A percentile compares a stretch with the other conserved stretches of the same genome.
phyloP scores from a whole-genome alignment of 2,329 filamentous ascomycete species.

The Trichophaea hybrida region DNA sequence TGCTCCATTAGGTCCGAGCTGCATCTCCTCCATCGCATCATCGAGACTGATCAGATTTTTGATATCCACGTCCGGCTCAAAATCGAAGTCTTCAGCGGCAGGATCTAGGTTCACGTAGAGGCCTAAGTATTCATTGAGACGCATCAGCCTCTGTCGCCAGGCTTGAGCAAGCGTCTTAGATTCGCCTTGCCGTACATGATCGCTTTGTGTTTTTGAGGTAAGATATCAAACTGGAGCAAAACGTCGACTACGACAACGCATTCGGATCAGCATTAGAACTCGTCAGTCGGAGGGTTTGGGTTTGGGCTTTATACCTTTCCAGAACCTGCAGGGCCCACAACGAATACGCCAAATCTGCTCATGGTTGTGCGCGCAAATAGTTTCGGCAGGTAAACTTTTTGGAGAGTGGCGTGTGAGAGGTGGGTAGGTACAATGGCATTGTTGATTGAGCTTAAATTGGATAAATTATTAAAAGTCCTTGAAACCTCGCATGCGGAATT shows the following conservation, averaged over 20 bases:
- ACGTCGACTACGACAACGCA: conserved; percentile 53
- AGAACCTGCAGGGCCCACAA: conserved; percentile 91
- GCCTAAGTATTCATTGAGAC: conserved; percentile 10
- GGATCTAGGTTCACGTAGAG: conserved; percentile 97
- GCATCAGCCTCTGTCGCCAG: neutral
- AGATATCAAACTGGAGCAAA: conserved; percentile 84
- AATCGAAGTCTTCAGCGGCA: conserved; percentile 81
- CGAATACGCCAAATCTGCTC: conserved; percentile 88
- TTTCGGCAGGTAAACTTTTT: neutral
- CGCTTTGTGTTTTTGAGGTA: conserved; percentile 55
- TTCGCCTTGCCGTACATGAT: conserved; percentile 21
- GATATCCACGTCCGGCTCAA: conserved; percentile 86
- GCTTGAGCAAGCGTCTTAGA: neutral
- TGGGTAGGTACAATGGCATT: conserved; percentile 18
- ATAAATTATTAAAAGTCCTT: neutral
- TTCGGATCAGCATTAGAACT: no score
- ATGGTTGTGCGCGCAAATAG: conserved; percentile 7
- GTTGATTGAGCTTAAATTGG: neutral
- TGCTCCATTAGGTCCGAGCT: conserved; percentile 78
- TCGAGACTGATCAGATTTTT: conserved; percentile 85
- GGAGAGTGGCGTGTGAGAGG: conserved; percentile 4
- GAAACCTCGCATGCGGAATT: neutral
- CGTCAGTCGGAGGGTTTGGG: no score
- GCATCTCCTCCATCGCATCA: conserved; percentile 93
- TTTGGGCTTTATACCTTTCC: conserved; percentile 50